A percentile compares a stretch with the other conserved stretches of the same genome.
phyloP scores from a whole-genome alignment of 345 rosid genomes.

The Camelina hispida region DNA sequence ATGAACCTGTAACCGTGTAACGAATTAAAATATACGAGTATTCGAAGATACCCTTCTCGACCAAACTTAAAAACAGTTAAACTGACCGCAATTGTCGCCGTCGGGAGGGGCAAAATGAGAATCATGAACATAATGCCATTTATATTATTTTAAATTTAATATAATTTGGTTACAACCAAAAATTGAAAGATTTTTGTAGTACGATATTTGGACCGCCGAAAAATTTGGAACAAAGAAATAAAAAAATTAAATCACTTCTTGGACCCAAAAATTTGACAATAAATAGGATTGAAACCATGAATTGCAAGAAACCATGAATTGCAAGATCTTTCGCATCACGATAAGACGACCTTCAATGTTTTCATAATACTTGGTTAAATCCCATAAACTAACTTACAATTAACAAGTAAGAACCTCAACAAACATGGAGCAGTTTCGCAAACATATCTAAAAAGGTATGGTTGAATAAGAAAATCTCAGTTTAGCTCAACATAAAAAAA shows the following conservation, averaged over 20 bases:
- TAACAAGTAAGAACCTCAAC: not conserved
- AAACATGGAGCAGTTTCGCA: not conserved
- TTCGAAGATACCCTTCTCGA: not conserved
- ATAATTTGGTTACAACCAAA: not conserved
- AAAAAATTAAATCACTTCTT: not conserved
- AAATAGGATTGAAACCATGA: not conserved
- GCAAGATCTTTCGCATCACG: not conserved
- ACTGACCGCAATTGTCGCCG: slow-evolving; percentile 32
- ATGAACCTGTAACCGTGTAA: not conserved
- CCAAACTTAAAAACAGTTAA: slow-evolving; percentile 26
- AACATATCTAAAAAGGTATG: not conserved
- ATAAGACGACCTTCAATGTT: not conserved
- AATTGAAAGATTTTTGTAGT: not conserved
- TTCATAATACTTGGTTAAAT: not conserved
- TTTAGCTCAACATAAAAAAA: not conserved
- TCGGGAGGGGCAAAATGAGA: slow-evolving; percentile 31
- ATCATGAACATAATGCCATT: slow-evolving; percentile 22
- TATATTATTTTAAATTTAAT: not conserved
- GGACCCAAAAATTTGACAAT: not conserved
- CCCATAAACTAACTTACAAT: not conserved
- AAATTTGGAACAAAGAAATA: not conserved
- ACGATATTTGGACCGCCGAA: slow-evolving; percentile 15
- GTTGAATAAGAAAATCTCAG: not conserved
- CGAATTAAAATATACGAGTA: not conserved
- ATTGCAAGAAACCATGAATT: not conserved